These are phyloP conservation scores for Lepidium aucheri DNA, from an alignment of 345 rosid species.

Conservation along the genomic window DNA sequence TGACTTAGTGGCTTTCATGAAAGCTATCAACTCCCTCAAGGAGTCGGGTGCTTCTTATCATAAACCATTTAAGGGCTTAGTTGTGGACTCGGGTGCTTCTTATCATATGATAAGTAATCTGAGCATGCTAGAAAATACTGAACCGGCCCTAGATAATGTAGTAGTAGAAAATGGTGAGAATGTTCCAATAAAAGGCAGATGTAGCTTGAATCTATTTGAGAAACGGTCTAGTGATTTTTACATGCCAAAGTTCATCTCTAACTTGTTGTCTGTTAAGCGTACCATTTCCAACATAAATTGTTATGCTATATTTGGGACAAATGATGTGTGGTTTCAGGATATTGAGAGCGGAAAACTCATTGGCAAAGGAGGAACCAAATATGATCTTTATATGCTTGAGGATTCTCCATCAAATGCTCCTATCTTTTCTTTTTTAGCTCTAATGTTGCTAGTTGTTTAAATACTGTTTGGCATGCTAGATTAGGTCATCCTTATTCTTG, in stretches of 20 bases:
- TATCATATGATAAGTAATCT: not conserved
- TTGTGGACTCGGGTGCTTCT: not conserved
- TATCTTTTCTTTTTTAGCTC: not conserved
- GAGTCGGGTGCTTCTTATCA: not conserved
- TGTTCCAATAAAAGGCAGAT: accelerated
- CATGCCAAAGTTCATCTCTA: not conserved
- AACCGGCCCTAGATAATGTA: not conserved
- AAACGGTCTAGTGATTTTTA: not conserved
- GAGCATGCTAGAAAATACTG: not conserved
- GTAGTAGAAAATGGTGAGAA: not conserved
- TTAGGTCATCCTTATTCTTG: not conserved
- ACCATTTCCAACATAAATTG: not conserved
- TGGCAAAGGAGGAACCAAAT: not conserved
- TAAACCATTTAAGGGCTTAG: not conserved
- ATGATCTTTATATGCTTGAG: not conserved
- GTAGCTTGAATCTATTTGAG: not conserved
- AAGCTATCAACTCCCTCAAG: no score
- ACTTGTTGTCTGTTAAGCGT: not conserved
- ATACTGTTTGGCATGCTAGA: not conserved
- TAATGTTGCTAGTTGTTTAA: not conserved
- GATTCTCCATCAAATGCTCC: not conserved
- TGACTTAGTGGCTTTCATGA: not conserved
- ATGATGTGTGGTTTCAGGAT: not conserved
- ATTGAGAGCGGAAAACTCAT: not conserved
- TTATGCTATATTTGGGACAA: not conserved